A percentile compares a stretch with the other conserved stretches of the same genome.
phyloP scores from a whole-genome alignment of 805 yeast species.

The Vanderwaltozyma verrucispora region DNA sequence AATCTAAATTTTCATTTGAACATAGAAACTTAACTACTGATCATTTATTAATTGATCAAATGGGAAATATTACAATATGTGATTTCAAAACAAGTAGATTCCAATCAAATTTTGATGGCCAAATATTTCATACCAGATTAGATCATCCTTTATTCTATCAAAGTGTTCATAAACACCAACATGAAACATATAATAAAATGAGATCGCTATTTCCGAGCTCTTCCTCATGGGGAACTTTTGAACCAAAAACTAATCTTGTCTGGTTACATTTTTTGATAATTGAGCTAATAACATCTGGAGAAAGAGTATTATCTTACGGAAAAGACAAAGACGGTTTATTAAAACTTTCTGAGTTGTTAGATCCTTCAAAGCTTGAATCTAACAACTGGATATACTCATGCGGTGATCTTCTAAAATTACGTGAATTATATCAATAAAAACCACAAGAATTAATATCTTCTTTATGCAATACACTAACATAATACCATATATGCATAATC shows the following conservation, averaged over 20 bases:
- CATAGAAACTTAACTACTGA: conserved; percentile 66
- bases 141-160: conserved; percentile 54
- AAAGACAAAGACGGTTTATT: background rate
- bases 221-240: conserved; percentile 19
- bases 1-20: conserved; percentile 45
- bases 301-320: background rate
- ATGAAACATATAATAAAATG: conserved; percentile 52
- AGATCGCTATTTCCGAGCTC: conserved; percentile 24
- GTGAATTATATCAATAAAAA: background rate
- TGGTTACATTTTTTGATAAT: conserved; percentile 52
- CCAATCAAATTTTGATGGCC: conserved; percentile 3
- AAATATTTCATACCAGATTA: conserved; percentile 39
- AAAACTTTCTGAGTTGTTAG: background rate
- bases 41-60: conserved; percentile 40
- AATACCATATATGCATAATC: background rate
- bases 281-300: background rate
- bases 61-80: conserved; percentile 39
- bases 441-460: too few relatives aligned
- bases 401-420: conserved; percentile 2
- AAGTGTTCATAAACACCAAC: conserved; percentile 52
- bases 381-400: background rate
- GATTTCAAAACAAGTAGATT: conserved; percentile 48
- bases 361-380: background rate
- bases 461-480: too few relatives aligned
- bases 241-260: conserved; percentile 41